Base-by-base conservation (phyloP, 164 flowering plant genomes). In the Kingdonia uniflora region DNA sequence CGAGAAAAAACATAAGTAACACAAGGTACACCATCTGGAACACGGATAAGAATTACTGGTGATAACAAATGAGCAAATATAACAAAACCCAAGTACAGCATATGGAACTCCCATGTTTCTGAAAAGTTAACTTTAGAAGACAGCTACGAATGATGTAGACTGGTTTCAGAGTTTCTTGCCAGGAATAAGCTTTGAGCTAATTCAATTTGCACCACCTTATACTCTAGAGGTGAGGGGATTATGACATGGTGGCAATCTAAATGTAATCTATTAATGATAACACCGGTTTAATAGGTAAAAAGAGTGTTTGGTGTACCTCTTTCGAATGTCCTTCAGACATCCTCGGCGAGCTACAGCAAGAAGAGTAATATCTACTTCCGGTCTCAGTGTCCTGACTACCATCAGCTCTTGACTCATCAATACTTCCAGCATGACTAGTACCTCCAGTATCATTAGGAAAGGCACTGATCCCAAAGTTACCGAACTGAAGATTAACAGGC, bases 301-400 rank as follows among this genome's bases (percentile, higher is more conserved):
- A 44, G 44, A 10, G 38, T 14, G 24, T 11, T 10, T 16, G 19
- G 10, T 19, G 2, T 79, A 87, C 96, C 90, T 87, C 94, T 56
- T 84, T 87, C 17, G 87, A 60, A 65, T 71, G 77, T 52, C 81
- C 90, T 50, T 87, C 90, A 41, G 90, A 79, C 62, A 75, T 69
- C 71, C 84, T 74, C 6, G 96, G 96, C 0, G 96, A 84, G 65
- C 96, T 87, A 72, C 96, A 82, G 60, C 90, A 82, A 22, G 96
- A 87, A 52, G 94, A 87, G 55, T 66, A 65, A 59, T 84, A 74
- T 71, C 70, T 79, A 48, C 96, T 87, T n/a, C 92, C 85, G 63
- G 68, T 70, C 42, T 87, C 96, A 42, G 80, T 75, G 35, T 29
- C 35, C 4, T 3, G 6, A 29, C 35, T 29, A 35, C 70, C 74